Evolutionary conservation across 2,329 filamentous ascomycete species (phyloP), one percentile per base, ranked within the genome.

Genomic region (Beauveria australis): DNA sequence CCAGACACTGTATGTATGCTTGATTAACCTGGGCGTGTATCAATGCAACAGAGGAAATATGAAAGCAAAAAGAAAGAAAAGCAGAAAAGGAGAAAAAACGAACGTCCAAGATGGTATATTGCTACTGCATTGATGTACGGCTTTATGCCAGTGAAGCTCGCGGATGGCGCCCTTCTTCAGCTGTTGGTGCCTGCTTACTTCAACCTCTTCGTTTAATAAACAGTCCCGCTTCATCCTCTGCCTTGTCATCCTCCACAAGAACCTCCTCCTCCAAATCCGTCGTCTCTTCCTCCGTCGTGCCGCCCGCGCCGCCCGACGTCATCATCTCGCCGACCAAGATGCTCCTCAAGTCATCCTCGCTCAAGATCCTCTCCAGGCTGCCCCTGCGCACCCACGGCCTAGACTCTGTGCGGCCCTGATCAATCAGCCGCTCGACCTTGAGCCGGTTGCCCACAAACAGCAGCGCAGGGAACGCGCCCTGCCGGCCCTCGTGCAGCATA

Each of bases 401-500:
- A 41, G 82, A 84, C 69, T 82, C 80, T 54, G 76, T 72, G 19
- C 85, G 73, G 1, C 84, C 86, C 63, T 76, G 72, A 67, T 88
- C 84, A n/a, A 88, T 79, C 53, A 81, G 67, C 54, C 87, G 81
- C 75, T 99, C 94, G 9, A 97, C 79, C 68, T 90, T 91, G 66
- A 97, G 83, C 55, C 94, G 78, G 71, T 99, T 99, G 26, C 82
- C 84, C 62, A 97, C 85, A 70, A 97, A 99, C 70, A 94, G 90
- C 55, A 99, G 79, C 71, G 94, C 96, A 0, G 94, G 91, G 70
- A 95, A 99, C 1, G 89, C 85, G 64, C 89, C 92, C 73, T 94
- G 89, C 72, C 95, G 89, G 22, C 94, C 94, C 61, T 91, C 89
- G 64, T 92, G 89, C 16, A 99, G 83, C 93, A 97, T 97, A 43